phyloP scores from a whole-genome alignment of 2,329 filamentous ascomycete genomes.

The Talaromyces piceae region DNA sequence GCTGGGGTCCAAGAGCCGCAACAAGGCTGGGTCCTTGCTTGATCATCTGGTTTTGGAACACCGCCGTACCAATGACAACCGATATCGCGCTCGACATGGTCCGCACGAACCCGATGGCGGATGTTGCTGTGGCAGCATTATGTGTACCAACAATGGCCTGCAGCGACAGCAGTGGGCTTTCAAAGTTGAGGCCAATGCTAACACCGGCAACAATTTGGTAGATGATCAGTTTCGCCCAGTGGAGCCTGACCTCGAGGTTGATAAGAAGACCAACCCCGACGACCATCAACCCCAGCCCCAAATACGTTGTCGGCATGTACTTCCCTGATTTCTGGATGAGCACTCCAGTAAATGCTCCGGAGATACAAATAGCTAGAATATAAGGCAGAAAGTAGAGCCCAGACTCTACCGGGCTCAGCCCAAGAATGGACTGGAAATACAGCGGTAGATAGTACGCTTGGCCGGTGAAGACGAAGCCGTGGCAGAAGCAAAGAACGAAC shows the following conservation, averaged over 20 bases:
- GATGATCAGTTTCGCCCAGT: constrained; percentile 19
- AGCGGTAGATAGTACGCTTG: constrained; percentile 66
- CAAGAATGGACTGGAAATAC: constrained; percentile 64
- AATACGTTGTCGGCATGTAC: constrained; percentile 49
- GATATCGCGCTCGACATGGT: constrained; percentile 47
- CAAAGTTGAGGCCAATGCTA: constrained; percentile 48
- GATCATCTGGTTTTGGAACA: constrained; percentile 33
- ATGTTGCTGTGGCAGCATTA: constrained; percentile 52
- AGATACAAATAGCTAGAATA: constrained; percentile 53
- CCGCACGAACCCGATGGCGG: constrained; percentile 49
- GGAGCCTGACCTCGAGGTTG: constrained; percentile 41
- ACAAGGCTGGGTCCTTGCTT: constrained; percentile 10
- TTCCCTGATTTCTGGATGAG: constrained; percentile 60
- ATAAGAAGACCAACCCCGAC: constrained; percentile 56
- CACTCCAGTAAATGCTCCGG: constrained; percentile 52
- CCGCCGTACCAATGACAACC: constrained; percentile 46
- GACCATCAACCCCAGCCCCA: constrained; percentile 46
- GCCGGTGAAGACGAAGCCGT: constrained; percentile 64
- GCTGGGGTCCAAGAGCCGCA: constrained; percentile 5
- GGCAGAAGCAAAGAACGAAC: constrained; percentile 55
- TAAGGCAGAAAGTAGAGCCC: constrained; percentile 62
- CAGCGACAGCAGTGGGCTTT: constrained; percentile 47
- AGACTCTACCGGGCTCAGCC: constrained; percentile 55
- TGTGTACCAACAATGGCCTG: constrained; percentile 47
- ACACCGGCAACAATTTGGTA: constrained; percentile 47